Evolutionary conservation across 2,329 filamentous ascomycete genomes (phyloP).

Genomic region (Fusarium sp.): DNA sequence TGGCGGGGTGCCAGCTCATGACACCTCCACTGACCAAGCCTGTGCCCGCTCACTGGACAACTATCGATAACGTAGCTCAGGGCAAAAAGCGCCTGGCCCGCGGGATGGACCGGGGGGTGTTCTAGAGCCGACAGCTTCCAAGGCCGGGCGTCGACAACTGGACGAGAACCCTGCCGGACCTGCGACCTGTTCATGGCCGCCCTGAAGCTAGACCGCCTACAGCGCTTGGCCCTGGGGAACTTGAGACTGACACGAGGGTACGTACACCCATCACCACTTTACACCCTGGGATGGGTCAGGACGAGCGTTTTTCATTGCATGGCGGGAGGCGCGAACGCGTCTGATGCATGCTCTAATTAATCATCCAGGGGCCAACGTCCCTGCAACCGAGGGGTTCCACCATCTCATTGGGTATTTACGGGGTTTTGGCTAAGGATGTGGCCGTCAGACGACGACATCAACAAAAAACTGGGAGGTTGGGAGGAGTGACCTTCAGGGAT

Average conservation of each 20-base stretch:
- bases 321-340: constrained; percentile 6
- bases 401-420: constrained; percentile 32
- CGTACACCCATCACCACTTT: constrained; percentile 26
- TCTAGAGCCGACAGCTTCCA: background rate
- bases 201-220: constrained; percentile 37
- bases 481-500: constrained; percentile 30
- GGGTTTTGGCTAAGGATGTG: constrained; percentile 1
- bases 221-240: constrained; percentile 16
- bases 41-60: constrained; percentile 45
- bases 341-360: constrained; percentile 39
- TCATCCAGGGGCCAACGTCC: constrained; percentile 28
- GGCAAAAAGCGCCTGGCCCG: background rate
- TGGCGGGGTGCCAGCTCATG: constrained; percentile 45
- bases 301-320: constrained; percentile 26
- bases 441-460: constrained; percentile 24
- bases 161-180: background rate
- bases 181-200: constrained; percentile 27
- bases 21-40: constrained; percentile 31
- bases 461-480: constrained; percentile 42
- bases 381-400: constrained; percentile 11
- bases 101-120: background rate
- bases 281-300: constrained; percentile 24
- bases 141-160: constrained; percentile 15
- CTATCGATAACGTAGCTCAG: constrained; percentile 39
- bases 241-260: background rate